Evolutionary conservation across 2,329 filamentous ascomycete species (phyloP), one percentile per base, ranked within the genome.

Genomic region (Alternaria sp.): DNA sequence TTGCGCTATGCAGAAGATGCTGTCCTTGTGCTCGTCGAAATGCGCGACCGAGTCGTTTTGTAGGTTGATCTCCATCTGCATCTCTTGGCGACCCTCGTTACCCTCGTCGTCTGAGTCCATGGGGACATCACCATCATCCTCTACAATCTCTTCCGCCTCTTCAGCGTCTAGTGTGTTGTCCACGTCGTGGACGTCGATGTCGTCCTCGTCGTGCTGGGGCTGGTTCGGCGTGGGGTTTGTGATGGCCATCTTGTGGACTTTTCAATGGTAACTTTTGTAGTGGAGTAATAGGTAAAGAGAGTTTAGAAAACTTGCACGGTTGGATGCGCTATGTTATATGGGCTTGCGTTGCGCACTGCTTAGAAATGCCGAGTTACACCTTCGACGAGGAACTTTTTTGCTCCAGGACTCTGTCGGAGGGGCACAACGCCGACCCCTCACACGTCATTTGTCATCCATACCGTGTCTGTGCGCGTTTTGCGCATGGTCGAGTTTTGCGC

Each of bases 41-140:
- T 96, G 94, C 60, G 92, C 94, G 66, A 89, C 84, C 66, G 92
- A 96, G 83, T 99, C 94, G 83, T 98, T 99, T 63, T 95, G 87
- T 6, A 98, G 84, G 40, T 86, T 80, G 40, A 97, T 87, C 76
- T 95, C 92, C 76, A 89, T 81, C 6, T 75, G 66, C 56, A 82
- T 73, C 68, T 88, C 85, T 28, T 82, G 80, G 34, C 82, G 80
- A 51, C 85, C 84, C 17, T 63, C 63, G 28, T 79, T 84, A 42
- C 83, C 83, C 44, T 83, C 84, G 29, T 91, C 89, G 53, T 88
- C 87, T 4, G 88, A 90, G 72, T 94, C 92, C 92, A 97, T 96
- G 41, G 86, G 86, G 53, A 91, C 84, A 75, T 96, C 84, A 50
- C 85, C 88, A 60, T 87, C 88, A 33, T 85, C 81, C 41, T 82